Percentiles rank a stretch among this genome's conserved stretches.
Evolutionary conservation across 2,329 filamentous ascomycete genomes (phyloP).

Genomic region (Camillea tinctor): DNA sequence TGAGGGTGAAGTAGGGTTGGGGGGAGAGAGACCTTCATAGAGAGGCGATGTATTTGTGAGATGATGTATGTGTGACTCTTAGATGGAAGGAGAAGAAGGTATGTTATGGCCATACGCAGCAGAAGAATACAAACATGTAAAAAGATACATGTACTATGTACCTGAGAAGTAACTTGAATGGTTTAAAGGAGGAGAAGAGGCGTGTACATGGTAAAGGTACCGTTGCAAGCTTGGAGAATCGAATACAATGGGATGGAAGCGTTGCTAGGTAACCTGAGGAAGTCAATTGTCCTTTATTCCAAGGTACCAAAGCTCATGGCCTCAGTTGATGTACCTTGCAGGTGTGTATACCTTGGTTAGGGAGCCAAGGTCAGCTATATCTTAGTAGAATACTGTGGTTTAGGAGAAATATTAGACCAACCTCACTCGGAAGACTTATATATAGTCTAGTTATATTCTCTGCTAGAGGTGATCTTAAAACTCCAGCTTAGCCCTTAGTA

Average conservation of each 20-base stretch:
- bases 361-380: not conserved
- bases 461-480: too few species aligned
- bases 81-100: not conserved
- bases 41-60: not conserved
- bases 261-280: not conserved
- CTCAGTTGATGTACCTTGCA: not conserved
- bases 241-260: not conserved
- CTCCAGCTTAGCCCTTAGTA: too few species aligned
- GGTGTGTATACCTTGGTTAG: not conserved
- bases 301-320: not conserved
- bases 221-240: not conserved
- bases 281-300: not conserved
- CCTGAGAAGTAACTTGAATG: not conserved
- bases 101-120: not conserved
- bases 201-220: not conserved
- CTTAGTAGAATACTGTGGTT: not conserved
- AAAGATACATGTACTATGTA: not conserved
- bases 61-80: not conserved
- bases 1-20: not conserved
- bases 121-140: not conserved
- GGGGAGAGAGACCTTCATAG: not conserved
- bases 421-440: not conserved
- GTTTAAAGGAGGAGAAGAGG: not conserved
- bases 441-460: not conserved
- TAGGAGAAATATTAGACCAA: not conserved